These are phyloP conservation scores for Takashimella tepidaria DNA, from an alignment of 1,284 basidiomycete species.

Conservation along the genomic window DNA sequence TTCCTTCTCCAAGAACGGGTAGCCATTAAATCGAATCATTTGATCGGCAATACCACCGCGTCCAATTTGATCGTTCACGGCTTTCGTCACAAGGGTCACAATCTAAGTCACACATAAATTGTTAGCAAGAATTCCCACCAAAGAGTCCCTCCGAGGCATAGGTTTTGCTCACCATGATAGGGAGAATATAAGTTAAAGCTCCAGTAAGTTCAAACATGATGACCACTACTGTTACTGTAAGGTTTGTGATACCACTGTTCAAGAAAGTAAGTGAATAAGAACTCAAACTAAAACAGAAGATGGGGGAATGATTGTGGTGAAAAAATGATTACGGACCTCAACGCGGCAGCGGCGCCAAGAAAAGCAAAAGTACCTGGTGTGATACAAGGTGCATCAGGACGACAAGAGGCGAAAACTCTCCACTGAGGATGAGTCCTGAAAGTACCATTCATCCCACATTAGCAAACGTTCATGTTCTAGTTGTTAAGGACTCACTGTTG, in stretches of 20 bases:
- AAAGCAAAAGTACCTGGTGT: constrained; percentile 97
- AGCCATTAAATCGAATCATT: constrained; percentile 95
- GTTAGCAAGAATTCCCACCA: neutral
- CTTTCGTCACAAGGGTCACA: constrained; percentile 91
- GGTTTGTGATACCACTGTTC: constrained; percentile 91
- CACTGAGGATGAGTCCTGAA: constrained; percentile 70
- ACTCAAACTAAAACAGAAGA: too few species aligned
- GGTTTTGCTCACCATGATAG: constrained; percentile 88
- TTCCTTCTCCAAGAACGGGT: constrained; percentile 78
- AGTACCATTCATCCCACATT: too few species aligned
- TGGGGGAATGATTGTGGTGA: too few species aligned
- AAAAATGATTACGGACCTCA: constrained; percentile 72
- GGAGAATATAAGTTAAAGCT: constrained; percentile 93
- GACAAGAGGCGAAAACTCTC: constrained; percentile 83
- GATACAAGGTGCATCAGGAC: constrained; percentile 90
- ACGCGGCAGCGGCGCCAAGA: constrained; percentile 86
- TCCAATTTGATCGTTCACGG: constrained; percentile 92
- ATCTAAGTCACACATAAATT: constrained; percentile 56
- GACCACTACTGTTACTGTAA: constrained; percentile 96
- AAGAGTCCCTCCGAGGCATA: neutral
- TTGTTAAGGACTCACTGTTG: constrained; percentile 59
- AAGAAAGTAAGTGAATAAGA: too few species aligned
- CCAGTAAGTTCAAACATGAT: constrained; percentile 99
- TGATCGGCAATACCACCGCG: constrained; percentile 94
- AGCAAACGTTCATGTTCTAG: too few species aligned